Percentiles rank a stretch among this genome's conserved stretches.
Evolutionary conservation across 495 filamentous ascomycete species (phyloP).

Genomic region (Neurospora sp.): DNA sequence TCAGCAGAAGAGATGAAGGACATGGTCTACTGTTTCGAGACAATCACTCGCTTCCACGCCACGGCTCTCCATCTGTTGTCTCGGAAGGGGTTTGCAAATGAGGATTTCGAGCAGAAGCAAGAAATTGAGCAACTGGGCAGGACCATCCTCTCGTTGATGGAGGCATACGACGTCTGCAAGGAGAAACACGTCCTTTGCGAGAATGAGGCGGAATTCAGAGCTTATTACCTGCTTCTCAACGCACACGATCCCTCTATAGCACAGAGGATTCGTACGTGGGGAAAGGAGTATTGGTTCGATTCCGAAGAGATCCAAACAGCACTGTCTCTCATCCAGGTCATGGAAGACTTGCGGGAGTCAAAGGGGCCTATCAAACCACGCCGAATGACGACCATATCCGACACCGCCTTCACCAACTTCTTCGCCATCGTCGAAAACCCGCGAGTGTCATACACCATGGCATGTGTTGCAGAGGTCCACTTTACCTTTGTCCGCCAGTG

Average conservation of each 20-base stretch:
- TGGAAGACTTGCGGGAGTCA: slow-evolving; percentile 22
- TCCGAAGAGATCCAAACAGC: slow-evolving; percentile 42
- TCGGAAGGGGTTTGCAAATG: slow-evolving; percentile 45
- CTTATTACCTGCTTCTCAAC: slow-evolving; percentile 81
- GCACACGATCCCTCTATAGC: slow-evolving; percentile 66
- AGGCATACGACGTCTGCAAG: slow-evolving; percentile 73
- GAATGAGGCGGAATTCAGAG: slow-evolving; percentile 85
- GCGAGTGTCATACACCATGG: slow-evolving; percentile 78
- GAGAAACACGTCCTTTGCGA: slow-evolving; percentile 34
- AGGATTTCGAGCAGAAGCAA: slow-evolving; percentile 77
- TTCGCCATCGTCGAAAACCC: slow-evolving; percentile 64
- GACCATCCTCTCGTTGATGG: slow-evolving; percentile 75
- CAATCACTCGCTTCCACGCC: slow-evolving; percentile 86
- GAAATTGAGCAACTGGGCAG: slow-evolving; percentile 89
- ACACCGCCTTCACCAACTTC: slow-evolving; percentile 59
- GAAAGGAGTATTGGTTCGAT: slow-evolving; percentile 58
- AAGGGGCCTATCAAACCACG: slow-evolving; percentile 29
- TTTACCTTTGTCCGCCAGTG: slow-evolving; percentile 73
- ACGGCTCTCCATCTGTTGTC: slow-evolving; percentile 77
- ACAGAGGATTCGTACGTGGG: slow-evolving; percentile 69
- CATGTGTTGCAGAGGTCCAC: slow-evolving; percentile 84
- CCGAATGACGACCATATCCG: slow-evolving; percentile 35
- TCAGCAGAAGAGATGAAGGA: slow-evolving; percentile 49
- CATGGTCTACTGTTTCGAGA: slow-evolving; percentile 75
- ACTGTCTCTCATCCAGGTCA: slow-evolving; percentile 27